Percentiles rank a stretch among this genome's conserved stretches.
Evolutionary conservation across 2,329 filamentous ascomycete species (phyloP).

Genomic region (Septoria linicola): DNA sequence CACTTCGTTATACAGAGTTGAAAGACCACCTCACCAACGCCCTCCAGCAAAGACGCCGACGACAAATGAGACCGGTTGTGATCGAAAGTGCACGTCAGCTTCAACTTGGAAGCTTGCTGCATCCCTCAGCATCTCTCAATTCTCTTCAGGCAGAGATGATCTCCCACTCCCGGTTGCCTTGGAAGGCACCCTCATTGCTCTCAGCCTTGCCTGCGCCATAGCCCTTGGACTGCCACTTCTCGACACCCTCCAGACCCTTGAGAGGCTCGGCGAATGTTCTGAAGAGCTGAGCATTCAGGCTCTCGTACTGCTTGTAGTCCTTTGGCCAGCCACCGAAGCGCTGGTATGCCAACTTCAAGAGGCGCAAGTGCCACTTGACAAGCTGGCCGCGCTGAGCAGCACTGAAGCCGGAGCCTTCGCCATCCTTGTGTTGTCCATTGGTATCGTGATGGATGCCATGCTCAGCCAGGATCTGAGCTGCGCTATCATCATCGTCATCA

Average conservation of each 20-base stretch:
- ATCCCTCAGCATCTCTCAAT: background rate
- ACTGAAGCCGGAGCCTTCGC: constrained; percentile 25
- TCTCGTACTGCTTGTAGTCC: constrained; percentile 50
- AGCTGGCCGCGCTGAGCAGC: constrained; percentile 33
- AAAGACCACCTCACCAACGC: too few relatives aligned
- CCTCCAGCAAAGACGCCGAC: too few relatives aligned
- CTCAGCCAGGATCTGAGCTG: constrained; percentile 39
- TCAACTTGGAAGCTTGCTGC: too few relatives aligned
- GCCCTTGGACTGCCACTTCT: constrained; percentile 50
- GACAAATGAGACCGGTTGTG: background rate
- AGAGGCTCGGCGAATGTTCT: constrained; percentile 42
- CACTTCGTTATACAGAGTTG: too few relatives aligned
- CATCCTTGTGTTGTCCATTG: constrained; percentile 25
- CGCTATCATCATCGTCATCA: constrained; percentile 41
- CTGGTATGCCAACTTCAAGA: constrained; percentile 44
- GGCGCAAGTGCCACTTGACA: constrained; percentile 40
- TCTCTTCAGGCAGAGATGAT: constrained; percentile 15
- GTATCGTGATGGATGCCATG: constrained; percentile 37
- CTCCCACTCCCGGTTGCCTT: constrained; percentile 37
- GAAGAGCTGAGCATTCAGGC: constrained; percentile 48
- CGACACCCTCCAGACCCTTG: constrained; percentile 46
- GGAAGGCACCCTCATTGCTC: constrained; percentile 40
- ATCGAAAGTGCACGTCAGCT: too few relatives aligned
- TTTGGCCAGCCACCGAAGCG: constrained; percentile 49
- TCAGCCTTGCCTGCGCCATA: constrained; percentile 51